Base-by-base conservation (phyloP, 495 filamentous ascomycete species). In the Cairneyella variabilis region DNA sequence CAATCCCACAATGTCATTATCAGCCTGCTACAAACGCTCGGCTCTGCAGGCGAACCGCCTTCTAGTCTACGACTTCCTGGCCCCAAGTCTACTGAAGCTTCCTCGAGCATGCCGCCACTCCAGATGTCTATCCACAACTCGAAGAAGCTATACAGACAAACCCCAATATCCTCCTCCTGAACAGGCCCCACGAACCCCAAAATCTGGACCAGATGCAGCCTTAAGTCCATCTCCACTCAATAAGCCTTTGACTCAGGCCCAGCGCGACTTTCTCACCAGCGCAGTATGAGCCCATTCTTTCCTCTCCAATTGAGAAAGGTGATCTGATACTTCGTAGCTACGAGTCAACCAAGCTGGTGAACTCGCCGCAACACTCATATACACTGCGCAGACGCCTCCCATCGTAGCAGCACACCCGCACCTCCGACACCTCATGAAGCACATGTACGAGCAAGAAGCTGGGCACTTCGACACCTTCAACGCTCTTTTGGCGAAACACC, bases 371-470 rank as follows among this genome's bases (percentile, higher is more conserved):
- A 89, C 85, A 22, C 76, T 92, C 22, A 95, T 95, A 64, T 95
- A 95, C 71, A 82, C 38, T 54, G 82, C 87, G 12, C 90, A 95
- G 68, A 90, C 76, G 5, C 86, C 89, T 26, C 69, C 82, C 30
- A 68, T 97, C 43, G 71, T 84, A 49, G 80, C 83, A 43, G 74
- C 80, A 0, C 85, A 98, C 63, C 90, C 92, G 0, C 89, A 93
- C 65, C 83, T 98, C 18, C 83, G 88, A 12, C 83, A 88, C 0
- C 70, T 97, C 16, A 96, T 98, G 88, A 83, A 86, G 53, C 93
- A 97, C 74, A 98, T 98, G 95, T 91, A 96, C 76, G 89, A 92
- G 59, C 93, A 98, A 66, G 93, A 98, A 74, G 89, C 84, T 5
- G 83, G 79, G 7, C 93, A 98, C 68, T 82, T 97, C 55, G 62